Evolutionary conservation across 352 stramenopile species (phyloP).

Genomic region (Phytophthora megakarya): DNA sequence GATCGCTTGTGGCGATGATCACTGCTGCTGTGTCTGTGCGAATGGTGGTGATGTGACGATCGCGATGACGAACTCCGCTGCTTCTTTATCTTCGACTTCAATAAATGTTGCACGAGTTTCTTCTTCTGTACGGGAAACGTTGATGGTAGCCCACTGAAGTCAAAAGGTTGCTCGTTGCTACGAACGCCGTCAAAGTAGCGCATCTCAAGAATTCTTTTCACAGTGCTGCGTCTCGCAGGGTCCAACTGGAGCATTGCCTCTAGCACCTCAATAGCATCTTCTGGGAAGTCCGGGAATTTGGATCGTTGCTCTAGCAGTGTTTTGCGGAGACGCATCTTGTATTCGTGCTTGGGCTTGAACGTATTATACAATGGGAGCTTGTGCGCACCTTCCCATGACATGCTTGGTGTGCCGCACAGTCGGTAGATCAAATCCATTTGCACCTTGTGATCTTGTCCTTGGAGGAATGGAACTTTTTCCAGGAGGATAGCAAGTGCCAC

Average conservation of each 20-base stretch:
- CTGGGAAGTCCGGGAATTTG: constrained; percentile 56
- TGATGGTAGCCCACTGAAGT: constrained; percentile 50
- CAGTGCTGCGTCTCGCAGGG: constrained; percentile 52
- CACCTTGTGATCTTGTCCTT: constrained; percentile 59
- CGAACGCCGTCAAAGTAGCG: constrained; percentile 63
- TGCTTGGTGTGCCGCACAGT: constrained; percentile 68
- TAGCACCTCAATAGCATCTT: constrained; percentile 65
- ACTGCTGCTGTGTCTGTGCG: constrained; percentile 30
- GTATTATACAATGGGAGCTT: constrained; percentile 60
- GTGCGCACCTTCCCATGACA: constrained; percentile 52
- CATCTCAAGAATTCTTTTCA: constrained; percentile 63
- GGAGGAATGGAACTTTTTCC: constrained; percentile 64
- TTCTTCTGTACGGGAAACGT: constrained; percentile 67
- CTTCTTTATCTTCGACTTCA: constrained; percentile 51
- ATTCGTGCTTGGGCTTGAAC: constrained; percentile 76
- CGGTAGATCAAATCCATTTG: constrained; percentile 85
- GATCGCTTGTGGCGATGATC: constrained; percentile 37
- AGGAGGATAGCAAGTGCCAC: constrained; percentile 71
- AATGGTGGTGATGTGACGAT: constrained; percentile 31
- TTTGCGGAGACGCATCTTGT: constrained; percentile 78
- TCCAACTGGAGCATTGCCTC: constrained; percentile 82
- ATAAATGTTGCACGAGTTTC: constrained; percentile 59
- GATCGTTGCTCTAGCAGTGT: constrained; percentile 69
- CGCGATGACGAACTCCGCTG: constrained; percentile 21
- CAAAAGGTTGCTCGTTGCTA: constrained; percentile 25